phyloP scores from a whole-genome alignment of 2,329 filamentous ascomycete species.

The Fusarium sp. region DNA sequence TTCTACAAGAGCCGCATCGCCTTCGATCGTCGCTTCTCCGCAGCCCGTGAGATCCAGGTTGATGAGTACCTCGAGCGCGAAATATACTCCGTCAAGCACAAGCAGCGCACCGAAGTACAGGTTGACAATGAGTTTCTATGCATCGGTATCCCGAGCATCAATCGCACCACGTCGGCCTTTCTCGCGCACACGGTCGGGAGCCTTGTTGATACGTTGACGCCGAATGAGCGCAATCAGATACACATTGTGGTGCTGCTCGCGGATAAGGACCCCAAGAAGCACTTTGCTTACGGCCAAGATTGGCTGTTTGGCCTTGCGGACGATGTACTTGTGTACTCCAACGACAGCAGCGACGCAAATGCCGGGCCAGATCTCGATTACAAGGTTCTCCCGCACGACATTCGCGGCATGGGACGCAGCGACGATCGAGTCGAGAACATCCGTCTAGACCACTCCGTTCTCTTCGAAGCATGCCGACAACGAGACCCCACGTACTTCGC shows the following conservation, averaged over 20 bases:
- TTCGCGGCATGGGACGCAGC: slow-evolving; percentile 42
- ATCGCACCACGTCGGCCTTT: slow-evolving; percentile 47
- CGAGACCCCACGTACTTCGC: slow-evolving; percentile 50
- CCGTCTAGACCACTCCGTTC: slow-evolving; percentile 49
- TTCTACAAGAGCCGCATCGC: slow-evolving; percentile 48
- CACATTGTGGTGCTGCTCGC: slow-evolving; percentile 51
- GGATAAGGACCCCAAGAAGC: slow-evolving; percentile 47
- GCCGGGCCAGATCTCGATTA: slow-evolving; percentile 20
- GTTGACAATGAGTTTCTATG: slow-evolving; percentile 41
- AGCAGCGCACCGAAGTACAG: slow-evolving; percentile 12
- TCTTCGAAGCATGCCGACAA: slow-evolving; percentile 48
- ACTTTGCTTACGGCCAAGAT: slow-evolving; percentile 47
- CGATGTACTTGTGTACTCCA: slow-evolving; percentile 49
- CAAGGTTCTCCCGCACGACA: slow-evolving; percentile 35
- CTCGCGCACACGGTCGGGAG: slow-evolving; percentile 47
- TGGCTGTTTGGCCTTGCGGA: slow-evolving; percentile 50
- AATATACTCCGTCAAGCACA: slow-evolving; percentile 20
- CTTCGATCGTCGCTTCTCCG: slow-evolving; percentile 46
- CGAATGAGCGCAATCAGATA: slow-evolving; percentile 47
- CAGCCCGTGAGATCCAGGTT: slow-evolving; percentile 42
- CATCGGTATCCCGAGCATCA: slow-evolving; percentile 51
- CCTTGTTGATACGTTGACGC: slow-evolving; percentile 48
- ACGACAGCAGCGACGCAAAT: background rate
- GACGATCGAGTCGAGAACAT: slow-evolving; percentile 49
- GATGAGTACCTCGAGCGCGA: slow-evolving; percentile 38